phyloP scores from a whole-genome alignment of 345 rosid species.

The Linum tenue region DNA sequence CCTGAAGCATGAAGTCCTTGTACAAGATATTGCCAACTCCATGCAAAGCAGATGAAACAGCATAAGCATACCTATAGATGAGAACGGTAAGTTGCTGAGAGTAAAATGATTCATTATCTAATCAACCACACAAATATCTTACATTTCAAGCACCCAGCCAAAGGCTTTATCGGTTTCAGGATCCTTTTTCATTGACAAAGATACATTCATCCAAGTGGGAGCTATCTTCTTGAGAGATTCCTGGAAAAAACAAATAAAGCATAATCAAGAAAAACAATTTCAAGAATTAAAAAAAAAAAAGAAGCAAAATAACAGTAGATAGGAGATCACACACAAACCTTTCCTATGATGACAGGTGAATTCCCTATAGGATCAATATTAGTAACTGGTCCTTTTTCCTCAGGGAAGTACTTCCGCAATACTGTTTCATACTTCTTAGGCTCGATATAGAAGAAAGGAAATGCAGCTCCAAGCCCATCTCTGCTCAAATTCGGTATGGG shows the following conservation, averaged over 20 bases:
- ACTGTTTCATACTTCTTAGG: slow-evolving; percentile 76
- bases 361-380: slow-evolving; percentile 89
- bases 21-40: slow-evolving; percentile 75
- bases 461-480: slow-evolving; percentile 84
- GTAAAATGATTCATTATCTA: neutral
- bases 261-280: neutral
- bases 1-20: slow-evolving; percentile 99
- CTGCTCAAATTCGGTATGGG: slow-evolving; percentile 89
- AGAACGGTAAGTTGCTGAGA: slow-evolving; percentile 1
- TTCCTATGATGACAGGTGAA: slow-evolving; percentile 88
- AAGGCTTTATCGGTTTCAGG: slow-evolving; percentile 91
- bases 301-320: neutral
- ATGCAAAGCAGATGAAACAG: slow-evolving; percentile 86
- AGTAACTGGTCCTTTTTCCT: slow-evolving; percentile 71
- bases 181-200: slow-evolving; percentile 97
- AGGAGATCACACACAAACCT: slow-evolving; percentile 36
- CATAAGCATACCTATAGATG: slow-evolving; percentile 86
- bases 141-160: slow-evolving; percentile 99
- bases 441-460: slow-evolving; percentile 95
- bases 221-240: slow-evolving; percentile 83
- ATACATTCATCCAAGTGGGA: slow-evolving; percentile 98
- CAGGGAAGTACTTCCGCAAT: slow-evolving; percentile 69
- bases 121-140: slow-evolving; percentile 13
- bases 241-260: slow-evolving; percentile 27
- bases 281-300: slow-evolving; percentile 7